Evolutionary conservation across 345 rosid genomes (phyloP).

Genomic region (Melaleuca quinquenervia): DNA sequence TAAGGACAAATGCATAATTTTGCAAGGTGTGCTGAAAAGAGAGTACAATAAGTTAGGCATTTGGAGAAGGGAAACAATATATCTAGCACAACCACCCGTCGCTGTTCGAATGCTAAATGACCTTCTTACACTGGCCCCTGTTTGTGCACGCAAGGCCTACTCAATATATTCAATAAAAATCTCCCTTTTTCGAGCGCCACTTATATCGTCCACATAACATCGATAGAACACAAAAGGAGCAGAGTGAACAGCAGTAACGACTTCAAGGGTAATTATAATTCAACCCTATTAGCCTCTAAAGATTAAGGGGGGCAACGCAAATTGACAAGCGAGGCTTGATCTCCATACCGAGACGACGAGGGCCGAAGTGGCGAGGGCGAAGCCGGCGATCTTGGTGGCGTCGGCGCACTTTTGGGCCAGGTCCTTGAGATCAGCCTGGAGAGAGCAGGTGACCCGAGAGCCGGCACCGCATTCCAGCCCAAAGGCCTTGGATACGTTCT

Average conservation of each 20-base stretch:
- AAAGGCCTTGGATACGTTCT: conserved; percentile 39
- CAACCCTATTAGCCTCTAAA: neutral
- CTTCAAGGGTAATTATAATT: neutral
- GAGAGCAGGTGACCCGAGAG: conserved; percentile 65
- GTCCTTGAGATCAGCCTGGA: conserved; percentile 57
- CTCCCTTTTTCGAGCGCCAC: neutral
- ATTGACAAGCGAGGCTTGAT: neutral
- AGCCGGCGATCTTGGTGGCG: conserved; percentile 71
- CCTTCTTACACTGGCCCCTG: neutral
- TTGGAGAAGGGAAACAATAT: neutral
- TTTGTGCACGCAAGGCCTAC: neutral
- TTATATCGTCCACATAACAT: neutral
- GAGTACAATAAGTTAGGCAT: neutral
- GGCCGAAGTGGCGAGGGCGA: conserved; percentile 93
- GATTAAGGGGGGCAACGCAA: neutral
- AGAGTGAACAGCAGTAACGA: neutral
- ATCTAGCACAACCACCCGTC: neutral
- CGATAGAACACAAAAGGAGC: neutral
- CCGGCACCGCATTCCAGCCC: conserved; percentile 35
- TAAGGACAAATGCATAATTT: neutral
- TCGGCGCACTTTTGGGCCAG: conserved; percentile 61
- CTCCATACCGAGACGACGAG: conserved; percentile 73
- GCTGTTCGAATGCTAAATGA: neutral
- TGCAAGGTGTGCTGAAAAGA: neutral
- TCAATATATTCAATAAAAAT: neutral